phyloP scores from a whole-genome alignment of 2,329 filamentous ascomycete genomes.

The Incumbomyces delicatus region DNA sequence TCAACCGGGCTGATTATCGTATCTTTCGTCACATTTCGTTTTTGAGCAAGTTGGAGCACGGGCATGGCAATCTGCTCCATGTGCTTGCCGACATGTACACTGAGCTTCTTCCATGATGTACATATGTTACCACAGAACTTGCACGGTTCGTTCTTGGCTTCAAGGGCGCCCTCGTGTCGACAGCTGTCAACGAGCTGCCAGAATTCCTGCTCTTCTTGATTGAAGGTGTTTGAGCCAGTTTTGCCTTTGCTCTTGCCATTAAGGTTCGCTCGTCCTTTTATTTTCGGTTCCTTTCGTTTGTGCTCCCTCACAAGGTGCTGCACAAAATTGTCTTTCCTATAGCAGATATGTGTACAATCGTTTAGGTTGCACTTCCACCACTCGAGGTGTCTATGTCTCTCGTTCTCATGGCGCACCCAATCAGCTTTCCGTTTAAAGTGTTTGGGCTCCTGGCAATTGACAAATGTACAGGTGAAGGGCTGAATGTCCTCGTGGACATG shows the following conservation, averaged over 20 bases:
- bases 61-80: constrained; percentile 89
- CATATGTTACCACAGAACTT: constrained; percentile 77
- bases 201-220: constrained; percentile 48
- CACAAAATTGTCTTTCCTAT: constrained; percentile 82
- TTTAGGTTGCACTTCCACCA: constrained; percentile 80
- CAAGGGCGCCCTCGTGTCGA: constrained; percentile 56
- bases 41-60: constrained; percentile 48
- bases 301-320: constrained; percentile 89
- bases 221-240: constrained; percentile 22
- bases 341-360: constrained; percentile 74
- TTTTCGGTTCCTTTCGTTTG: constrained; percentile 71
- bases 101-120: constrained; percentile 83
- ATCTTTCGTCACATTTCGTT: constrained; percentile 37
- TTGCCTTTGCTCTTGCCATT: constrained; percentile 45
- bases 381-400: constrained; percentile 78
- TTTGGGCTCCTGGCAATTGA: constrained; percentile 70
- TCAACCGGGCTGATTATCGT: constrained; percentile 60
- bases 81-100: constrained; percentile 85
- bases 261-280: constrained; percentile 59
- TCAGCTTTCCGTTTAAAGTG: constrained; percentile 93
- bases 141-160: constrained; percentile 67
- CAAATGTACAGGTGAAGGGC: constrained; percentile 87
- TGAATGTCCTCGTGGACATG: constrained; percentile 91
- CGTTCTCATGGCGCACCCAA: constrained; percentile 90
- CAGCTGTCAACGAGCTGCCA: constrained; percentile 73